Percentiles rank a stretch among this genome's conserved stretches.
These are phyloP conservation scores for Verticillium klebahnii DNA, from an alignment of 2,329 filamentous ascomycete genomes.

Conservation along the genomic window DNA sequence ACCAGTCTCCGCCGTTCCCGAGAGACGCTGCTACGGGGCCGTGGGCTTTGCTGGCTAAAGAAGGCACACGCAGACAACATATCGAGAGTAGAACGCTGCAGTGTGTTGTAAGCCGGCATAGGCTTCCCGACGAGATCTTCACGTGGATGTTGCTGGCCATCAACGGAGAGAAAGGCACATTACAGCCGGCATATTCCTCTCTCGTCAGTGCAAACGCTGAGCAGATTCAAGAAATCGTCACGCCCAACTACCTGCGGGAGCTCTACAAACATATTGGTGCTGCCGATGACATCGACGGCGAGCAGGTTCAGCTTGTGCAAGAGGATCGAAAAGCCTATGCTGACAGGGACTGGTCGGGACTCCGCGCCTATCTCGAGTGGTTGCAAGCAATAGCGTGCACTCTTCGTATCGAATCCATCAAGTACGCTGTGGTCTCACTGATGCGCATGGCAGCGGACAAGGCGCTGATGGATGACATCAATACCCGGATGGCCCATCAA, in stretches of 20 bases:
- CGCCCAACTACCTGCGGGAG: conserved; percentile 37
- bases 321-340: conserved; percentile 22
- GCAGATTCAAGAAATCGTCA: conserved; percentile 10
- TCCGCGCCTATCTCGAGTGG: conserved; percentile 39
- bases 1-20: conserved; percentile 28
- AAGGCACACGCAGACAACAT: conserved; percentile 48
- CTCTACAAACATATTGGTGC: conserved; percentile 59
- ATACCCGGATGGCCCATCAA: conserved; percentile 33
- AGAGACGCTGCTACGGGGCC: conserved; percentile 28
- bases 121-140: conserved; percentile 61
- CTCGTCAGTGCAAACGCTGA: conserved; percentile 29
- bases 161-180: conserved; percentile 44
- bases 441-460: conserved; percentile 52
- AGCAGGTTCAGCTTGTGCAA: conserved; percentile 17
- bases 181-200: conserved; percentile 56
- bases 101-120: conserved; percentile 31
- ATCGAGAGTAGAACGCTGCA: conserved; percentile 60
- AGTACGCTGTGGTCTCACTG: conserved; percentile 40
- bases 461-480: conserved; percentile 29
- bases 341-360: conserved; percentile 39
- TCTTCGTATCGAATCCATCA: conserved; percentile 27
- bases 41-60: conserved; percentile 46
- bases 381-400: conserved; percentile 30
- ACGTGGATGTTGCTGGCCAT: conserved; percentile 62
- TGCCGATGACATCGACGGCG: conserved; percentile 34